Evolutionary conservation across 345 rosid species (phyloP), one percentile per base, ranked within the genome.

Genomic region (Streptanthus diversifolius): DNA sequence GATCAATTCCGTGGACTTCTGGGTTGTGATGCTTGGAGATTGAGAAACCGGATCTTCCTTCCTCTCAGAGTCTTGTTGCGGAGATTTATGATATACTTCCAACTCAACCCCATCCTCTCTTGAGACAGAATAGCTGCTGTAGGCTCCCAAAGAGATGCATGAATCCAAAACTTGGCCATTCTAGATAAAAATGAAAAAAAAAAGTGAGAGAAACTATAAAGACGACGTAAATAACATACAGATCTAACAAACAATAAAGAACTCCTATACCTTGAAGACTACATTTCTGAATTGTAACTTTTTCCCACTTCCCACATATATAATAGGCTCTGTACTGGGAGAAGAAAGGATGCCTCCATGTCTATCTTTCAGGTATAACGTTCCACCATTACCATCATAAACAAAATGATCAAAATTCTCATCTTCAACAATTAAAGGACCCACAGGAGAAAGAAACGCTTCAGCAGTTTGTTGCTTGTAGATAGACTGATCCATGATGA

Each of bases 371-470:
- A 95, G 82, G 74, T 77, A 81, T 63, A 95, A 70, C 58, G 69
- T 79, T 66, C 99, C 95, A 75, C 96, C 99, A 49, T 83, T 80
- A 79, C 99, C 99, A 81, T 95, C 96, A 81, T 88, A 95, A 74
- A 90, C 74, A 68, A 87, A 91, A 77, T 89, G 82, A 69, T 81
- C 81, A 76, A 80, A 87, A 43, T 85, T 83, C 70, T 89, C 99
- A 79, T 82, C 85, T 77, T 95, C 99, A 77, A 83, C 89, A 70
- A 95, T 87, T 66, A 95, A 78, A 77, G 93, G 97, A 71, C 87
- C 88, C 72, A 72, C 69, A 36, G 99, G 99, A 68, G 95, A 91
- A 36, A 93, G 79, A 19, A 83, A 80, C 43, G 85, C 71, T 76
- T 91, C 95, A 69, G 85, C 69, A 69, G 82, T 75, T 13, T 90